Percentiles rank a stretch among this genome's conserved stretches.
Conservation (phyloP, 2,329 filamentous ascomycete species). For the Aureobasidium sp. region DNA sequence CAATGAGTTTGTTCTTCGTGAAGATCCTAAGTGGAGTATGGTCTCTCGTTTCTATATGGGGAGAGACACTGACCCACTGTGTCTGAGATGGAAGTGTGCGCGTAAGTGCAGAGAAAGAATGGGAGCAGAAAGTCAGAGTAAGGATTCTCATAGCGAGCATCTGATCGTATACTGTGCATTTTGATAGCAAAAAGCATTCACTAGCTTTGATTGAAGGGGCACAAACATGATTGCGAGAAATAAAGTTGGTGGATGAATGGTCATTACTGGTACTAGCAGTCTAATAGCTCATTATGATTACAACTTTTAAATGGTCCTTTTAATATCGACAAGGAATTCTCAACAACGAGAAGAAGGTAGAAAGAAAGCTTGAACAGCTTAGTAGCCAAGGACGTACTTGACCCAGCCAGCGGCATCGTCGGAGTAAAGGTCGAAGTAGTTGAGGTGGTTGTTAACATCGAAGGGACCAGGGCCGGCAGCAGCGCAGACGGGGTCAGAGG, state of each 20-base stretch:
- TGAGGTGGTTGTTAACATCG: slow-evolving; percentile 26
- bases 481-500: slow-evolving; percentile 27
- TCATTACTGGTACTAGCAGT: neutral
- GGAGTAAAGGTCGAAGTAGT: slow-evolving; percentile 30
- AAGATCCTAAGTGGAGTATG: neutral
- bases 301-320: neutral
- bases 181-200: neutral
- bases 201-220: neutral
- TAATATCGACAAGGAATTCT: neutral
- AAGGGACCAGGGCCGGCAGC: slow-evolving; percentile 21
- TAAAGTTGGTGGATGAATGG: neutral
- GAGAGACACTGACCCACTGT: neutral
- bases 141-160: too few relatives aligned
- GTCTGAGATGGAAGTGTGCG: neutral
- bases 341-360: neutral
- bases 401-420: slow-evolving; percentile 21
- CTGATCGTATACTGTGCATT: neutral
- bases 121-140: too few relatives aligned
- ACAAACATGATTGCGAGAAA: neutral
- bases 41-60: neutral
- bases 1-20: neutral
- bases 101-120: neutral
- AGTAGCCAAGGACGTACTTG: slow-evolving; percentile 10
- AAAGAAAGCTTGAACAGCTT: neutral
- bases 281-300: neutral